Evolutionary conservation across 108 stramenopile genomes (phyloP), one percentile per base, ranked within the genome.

Genomic region (Fragilaria radians): DNA sequence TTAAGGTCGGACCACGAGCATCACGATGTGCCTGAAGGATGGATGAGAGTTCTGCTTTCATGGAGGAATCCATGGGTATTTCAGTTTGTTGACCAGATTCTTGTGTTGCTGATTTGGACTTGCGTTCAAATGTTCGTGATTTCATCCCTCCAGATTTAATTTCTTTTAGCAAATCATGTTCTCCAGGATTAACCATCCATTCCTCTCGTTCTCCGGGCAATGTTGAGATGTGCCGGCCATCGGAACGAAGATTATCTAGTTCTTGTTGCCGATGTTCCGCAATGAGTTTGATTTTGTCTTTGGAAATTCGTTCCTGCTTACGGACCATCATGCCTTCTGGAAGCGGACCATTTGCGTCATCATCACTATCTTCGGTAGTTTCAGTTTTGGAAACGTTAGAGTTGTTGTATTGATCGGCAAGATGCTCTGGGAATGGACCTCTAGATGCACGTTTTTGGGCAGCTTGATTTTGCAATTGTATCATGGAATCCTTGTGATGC

Each of bases 101-200:
- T 19, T 48, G 57, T 17, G 66, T 73, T 30, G 63, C 54, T 42
- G 36, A 42, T 31, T 66, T 71, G 50, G 73, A 80, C 54, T 64
- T 64, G 46, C 65, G 71, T 30, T 67, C 70, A 77, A 93, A 93
- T 25, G 62, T 78, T 30, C 91, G 76, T 36, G 67, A 74, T 49
- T 72, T 73, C 42, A 77, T 64, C 0, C 65, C 52, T 19, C 80
- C 67, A 0, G 80, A 60, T 56, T 78, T 77, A 49, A 93, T 80
- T 7, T 76, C 76, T 29, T 85, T 80, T 36, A 93, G 46, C 60
- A 93, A 84, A 57, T 89, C 86, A 53, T 81, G 85, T 60, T 93
- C 78, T 0, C 91, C 91, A 1, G 91, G 88, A 14, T 74, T 72
- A 62, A 88, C 53, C 91, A 93, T 93, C 91, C 91, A 93, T 65